Conservation (phyloP, 257 asterid species). For the Leonotis leonurus region DNA sequence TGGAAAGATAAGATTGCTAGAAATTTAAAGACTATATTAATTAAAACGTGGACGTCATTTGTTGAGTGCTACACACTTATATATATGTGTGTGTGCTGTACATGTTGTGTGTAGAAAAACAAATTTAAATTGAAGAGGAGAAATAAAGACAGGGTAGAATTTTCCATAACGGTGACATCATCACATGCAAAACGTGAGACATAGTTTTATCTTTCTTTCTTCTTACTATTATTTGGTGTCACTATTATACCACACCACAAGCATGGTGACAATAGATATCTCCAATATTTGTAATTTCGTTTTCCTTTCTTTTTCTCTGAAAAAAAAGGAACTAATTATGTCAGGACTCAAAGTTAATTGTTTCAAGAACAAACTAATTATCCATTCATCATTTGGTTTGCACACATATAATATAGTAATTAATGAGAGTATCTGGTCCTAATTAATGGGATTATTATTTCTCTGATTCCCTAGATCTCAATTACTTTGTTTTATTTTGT, state of each 20-base stretch:
- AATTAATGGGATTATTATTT: not conserved
- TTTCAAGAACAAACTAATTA: slow-evolving; percentile 9
- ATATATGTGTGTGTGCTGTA: not conserved
- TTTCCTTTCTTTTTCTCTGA: no score
- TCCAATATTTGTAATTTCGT: not conserved
- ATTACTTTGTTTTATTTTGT: not conserved
- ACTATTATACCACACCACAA: not conserved
- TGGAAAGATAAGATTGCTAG: no score
- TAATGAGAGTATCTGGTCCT: not conserved
- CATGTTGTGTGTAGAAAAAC: not conserved
- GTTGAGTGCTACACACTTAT: not conserved
- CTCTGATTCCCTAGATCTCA: not conserved
- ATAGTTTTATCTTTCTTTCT: not conserved
- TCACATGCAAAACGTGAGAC: slow-evolving; percentile 1
- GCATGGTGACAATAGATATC: not conserved
- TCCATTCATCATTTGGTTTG: slow-evolving; percentile 17
- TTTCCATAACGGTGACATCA: not conserved
- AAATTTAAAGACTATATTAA: no score
- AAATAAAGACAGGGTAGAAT: not conserved
- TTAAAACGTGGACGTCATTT: not conserved
- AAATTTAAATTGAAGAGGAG: not conserved
- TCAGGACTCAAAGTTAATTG: no score
- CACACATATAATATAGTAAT: not conserved
- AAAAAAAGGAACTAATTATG: not conserved
- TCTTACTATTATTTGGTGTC: not conserved